Evolutionary conservation across 306 rosid genomes (phyloP), one percentile per base, ranked within the genome.

Genomic region (Lathyrus oleraceus): DNA sequence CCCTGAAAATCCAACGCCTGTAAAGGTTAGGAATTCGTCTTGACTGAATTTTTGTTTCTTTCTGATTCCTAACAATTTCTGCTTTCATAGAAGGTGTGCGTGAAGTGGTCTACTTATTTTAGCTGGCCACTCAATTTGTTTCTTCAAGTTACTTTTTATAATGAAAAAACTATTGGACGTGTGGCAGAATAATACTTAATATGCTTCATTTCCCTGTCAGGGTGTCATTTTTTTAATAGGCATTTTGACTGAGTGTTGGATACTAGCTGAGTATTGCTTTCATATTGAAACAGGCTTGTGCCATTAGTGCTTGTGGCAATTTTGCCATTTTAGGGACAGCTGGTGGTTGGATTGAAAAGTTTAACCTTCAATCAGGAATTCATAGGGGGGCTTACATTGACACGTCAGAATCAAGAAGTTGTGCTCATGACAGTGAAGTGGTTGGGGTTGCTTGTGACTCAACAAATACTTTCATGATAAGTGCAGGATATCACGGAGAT

Each of bases 371-470:
- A 73, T 94, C 98, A 30, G 98, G 98, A 78, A 81, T 88, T 63
- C 78, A 88, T 49, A 82, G 97, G 79, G 97, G 98, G 56, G 81
- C 82, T 78, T 94, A 94, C 76, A 56, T 74, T 44, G 97, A 94
- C 80, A 59, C 17, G 14, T 75, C 85, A 28, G 90, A 82, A 82
- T 79, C 72, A 78, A 70, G 75, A 71, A 67, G 79, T 40, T 84
- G 70, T 84, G 96, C 97, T 67, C 98, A 94, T 83, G 86, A 84
- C 61, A 81, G 96, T 65, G 98, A 90, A 74, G 98, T 94, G 61
- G 89, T 87, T 76, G 98, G 98, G 73, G 86, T 94, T 81, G 92
- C 95, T 38, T 90, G 97, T 84, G 98, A 94, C 86, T 81, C 98
- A 28, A 94, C 97, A 36, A 94, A 94, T 83, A 85, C 95, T 69